Evolutionary conservation across 1,284 basidiomycete species (phyloP).

Genomic region (Heterobasidion irregulare): DNA sequence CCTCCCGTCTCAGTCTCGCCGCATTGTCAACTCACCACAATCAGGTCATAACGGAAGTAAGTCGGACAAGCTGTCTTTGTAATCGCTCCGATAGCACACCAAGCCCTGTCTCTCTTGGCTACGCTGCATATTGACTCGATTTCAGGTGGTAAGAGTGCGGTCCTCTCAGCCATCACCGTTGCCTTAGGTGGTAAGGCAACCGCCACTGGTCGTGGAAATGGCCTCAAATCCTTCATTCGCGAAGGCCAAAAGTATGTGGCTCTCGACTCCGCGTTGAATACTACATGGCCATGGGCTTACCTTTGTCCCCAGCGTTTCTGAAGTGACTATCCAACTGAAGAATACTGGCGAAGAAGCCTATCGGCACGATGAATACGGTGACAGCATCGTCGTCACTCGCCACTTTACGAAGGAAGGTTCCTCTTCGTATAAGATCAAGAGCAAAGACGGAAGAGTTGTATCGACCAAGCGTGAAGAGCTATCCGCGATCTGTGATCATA

Average conservation of each 20-base stretch:
- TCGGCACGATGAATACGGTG: constrained; percentile 76
- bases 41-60: constrained; percentile 74
- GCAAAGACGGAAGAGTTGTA: constrained; percentile 56
- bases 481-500: constrained; percentile 83
- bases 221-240: constrained; percentile 85
- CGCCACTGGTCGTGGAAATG: constrained; percentile 82
- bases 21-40: neutral
- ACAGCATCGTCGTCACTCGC: constrained; percentile 81
- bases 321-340: constrained; percentile 76
- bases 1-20: constrained; percentile 1
- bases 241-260: constrained; percentile 69
- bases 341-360: constrained; percentile 90
- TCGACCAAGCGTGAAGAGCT: constrained; percentile 84
- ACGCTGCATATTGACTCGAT: neutral
- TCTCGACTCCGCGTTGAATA: constrained; percentile 1
- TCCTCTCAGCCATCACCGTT: constrained; percentile 89
- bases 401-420: constrained; percentile 70
- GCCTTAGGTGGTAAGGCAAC: constrained; percentile 90
- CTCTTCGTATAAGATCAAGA: constrained; percentile 81
- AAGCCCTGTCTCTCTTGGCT: neutral
- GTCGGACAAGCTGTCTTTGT: constrained; percentile 19
- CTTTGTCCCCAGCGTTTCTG: constrained; percentile 42
- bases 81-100: neutral
- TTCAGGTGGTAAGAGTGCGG: constrained; percentile 89
- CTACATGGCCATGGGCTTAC: neutral